phyloP scores from a whole-genome alignment of 1,284 basidiomycete genomes.

The Sporisorium iseilematis-ciliati region DNA sequence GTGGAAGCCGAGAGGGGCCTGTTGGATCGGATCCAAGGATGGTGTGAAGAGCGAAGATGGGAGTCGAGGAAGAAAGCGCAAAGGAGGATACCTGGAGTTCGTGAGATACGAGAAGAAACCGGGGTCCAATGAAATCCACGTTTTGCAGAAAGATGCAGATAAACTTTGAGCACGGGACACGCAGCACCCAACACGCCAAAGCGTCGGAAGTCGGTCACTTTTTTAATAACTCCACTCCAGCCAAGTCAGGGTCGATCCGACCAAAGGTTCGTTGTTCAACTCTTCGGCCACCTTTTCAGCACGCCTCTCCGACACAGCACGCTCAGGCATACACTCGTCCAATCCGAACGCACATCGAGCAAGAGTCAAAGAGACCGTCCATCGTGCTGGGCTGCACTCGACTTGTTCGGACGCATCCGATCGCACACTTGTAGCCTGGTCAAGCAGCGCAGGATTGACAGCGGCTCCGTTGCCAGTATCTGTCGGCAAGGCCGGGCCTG shows the following conservation, averaged over 20 bases:
- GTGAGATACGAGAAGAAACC: conserved; percentile 4
- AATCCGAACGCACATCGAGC: too few species aligned
- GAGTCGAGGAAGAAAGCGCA: neutral
- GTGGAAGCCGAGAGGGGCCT: neutral
- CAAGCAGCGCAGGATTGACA: neutral
- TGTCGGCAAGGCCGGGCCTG: neutral
- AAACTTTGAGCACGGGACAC: neutral
- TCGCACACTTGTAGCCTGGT: neutral
- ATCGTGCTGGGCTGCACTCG: neutral
- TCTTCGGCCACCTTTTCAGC: neutral
- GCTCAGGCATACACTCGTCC: neutral
- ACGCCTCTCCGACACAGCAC: neutral
- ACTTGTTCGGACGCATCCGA: neutral
- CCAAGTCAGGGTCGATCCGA: neutral
- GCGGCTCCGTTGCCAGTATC: neutral
- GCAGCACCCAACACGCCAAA: neutral
- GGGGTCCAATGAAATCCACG: conserved; percentile 5
- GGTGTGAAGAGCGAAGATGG: neutral
- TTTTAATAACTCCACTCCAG: conserved; percentile 2
- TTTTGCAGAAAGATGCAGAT: neutral
- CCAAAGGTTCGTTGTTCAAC: neutral
- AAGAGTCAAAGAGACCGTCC: neutral
- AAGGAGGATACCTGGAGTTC: neutral
- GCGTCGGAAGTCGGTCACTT: neutral
- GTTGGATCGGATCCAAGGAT: neutral